phyloP scores from a whole-genome alignment of 345 rosid species.

The Cardamine chenopodiifolia region DNA sequence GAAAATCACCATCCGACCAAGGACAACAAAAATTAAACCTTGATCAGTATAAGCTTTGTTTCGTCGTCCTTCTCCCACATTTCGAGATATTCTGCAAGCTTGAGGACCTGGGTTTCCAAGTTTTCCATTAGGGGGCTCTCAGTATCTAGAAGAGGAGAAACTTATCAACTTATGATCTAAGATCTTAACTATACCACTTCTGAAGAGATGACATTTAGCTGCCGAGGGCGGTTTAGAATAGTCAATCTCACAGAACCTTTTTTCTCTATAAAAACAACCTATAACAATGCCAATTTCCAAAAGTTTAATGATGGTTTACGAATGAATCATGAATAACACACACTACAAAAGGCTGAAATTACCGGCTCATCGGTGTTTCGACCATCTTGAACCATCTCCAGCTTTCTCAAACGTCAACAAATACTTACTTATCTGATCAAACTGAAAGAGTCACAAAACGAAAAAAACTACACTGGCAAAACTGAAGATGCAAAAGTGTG shows the following conservation, averaged over 20 bases:
- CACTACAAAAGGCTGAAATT: constrained; percentile 4
- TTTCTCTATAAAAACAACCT: constrained; percentile 85
- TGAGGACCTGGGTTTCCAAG: constrained; percentile 56
- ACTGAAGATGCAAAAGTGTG: too few species aligned
- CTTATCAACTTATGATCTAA: constrained; percentile 1
- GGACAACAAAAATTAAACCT: constrained; percentile 49
- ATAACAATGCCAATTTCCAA: not conserved
- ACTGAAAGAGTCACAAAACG: not conserved
- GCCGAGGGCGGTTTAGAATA: constrained; percentile 85
- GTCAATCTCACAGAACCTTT: constrained; percentile 55
- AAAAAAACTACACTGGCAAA: not conserved
- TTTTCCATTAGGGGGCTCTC: constrained; percentile 4
- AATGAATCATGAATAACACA: constrained; percentile 13
- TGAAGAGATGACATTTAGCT: constrained; percentile 79
- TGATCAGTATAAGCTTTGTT: constrained; percentile 66
- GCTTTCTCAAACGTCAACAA: constrained; percentile 25
- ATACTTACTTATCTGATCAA: constrained; percentile 19
- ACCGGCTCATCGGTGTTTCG: constrained; percentile 45
- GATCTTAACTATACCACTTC: constrained; percentile 57
- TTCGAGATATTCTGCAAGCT: constrained; percentile 76
- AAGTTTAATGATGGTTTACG: not conserved
- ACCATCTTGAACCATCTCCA: constrained; percentile 46
- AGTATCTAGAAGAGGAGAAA: constrained; percentile 13
- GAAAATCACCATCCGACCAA: not conserved
- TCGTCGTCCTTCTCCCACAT: constrained; percentile 76